Percentiles rank a stretch among this genome's conserved stretches.
These are phyloP conservation scores for Musa schizocarpa DNA, from an alignment of 176 grass and related monocot species.

Conservation along the genomic window DNA sequence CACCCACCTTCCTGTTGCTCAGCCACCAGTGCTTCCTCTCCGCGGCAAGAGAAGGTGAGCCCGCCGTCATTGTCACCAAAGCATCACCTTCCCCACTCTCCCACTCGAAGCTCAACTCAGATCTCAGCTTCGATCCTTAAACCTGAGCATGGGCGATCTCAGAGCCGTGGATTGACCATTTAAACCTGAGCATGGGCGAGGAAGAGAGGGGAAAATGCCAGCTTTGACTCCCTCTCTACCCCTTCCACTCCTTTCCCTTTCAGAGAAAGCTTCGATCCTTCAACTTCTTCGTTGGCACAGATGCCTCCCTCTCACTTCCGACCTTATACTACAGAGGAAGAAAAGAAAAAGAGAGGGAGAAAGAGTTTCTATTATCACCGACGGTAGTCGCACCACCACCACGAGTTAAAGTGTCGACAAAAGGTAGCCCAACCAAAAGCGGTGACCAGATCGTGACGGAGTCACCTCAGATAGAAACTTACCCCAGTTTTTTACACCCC, in stretches of 20 bases:
- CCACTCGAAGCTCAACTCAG: not conserved
- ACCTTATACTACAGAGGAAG: not conserved
- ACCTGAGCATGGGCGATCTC: not conserved
- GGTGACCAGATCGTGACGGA: not conserved
- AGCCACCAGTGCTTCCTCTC: conserved; percentile 94
- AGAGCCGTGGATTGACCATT: not conserved
- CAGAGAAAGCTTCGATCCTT: conserved; percentile 78
- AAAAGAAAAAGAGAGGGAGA: not conserved
- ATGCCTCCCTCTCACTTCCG: conserved; percentile 39
- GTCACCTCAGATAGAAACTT: not conserved
- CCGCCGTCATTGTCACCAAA: conserved; percentile 46
- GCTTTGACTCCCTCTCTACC: conserved; percentile 46
- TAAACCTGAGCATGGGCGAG: conserved; percentile 7
- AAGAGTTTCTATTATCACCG: not conserved
- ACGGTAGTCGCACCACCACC: not conserved
- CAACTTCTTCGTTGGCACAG: conserved; percentile 78
- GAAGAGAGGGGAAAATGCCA: conserved; percentile 30
- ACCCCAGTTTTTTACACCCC: not conserved
- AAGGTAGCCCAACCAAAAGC: not conserved
- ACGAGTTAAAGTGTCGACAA: not conserved
- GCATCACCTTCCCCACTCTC: conserved; percentile 32
- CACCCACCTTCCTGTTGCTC: conserved; percentile 70
- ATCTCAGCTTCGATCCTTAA: not conserved
- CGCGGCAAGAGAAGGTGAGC: conserved; percentile 55
- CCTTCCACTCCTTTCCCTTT: conserved; percentile 47